Percentiles rank a stretch among this genome's conserved stretches.
Conservation (phyloP, 805 yeast genomes). For the Wickerhamiella nectarea region DNA sequence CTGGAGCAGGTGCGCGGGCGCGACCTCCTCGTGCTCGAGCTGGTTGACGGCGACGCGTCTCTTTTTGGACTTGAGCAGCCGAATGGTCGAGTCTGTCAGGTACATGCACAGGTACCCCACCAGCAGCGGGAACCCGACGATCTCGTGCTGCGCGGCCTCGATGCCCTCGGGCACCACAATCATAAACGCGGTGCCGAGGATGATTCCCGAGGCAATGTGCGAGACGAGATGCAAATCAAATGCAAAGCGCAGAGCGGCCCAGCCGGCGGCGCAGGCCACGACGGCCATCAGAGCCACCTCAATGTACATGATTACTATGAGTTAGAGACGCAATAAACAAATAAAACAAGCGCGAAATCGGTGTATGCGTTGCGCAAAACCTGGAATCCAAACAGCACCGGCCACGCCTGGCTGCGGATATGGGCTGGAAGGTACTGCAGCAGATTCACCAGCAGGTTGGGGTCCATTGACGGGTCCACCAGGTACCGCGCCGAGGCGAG, state of each 20-base stretch:
- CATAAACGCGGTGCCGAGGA: slow-evolving; percentile 45
- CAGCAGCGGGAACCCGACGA: slow-evolving; percentile 37
- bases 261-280: slow-evolving; percentile 19
- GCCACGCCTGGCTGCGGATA: slow-evolving; percentile 18
- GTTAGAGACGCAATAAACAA: slow-evolving; percentile 13
- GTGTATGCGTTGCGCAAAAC: slow-evolving; percentile 15
- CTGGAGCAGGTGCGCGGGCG: neutral
- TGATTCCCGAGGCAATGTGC: slow-evolving; percentile 43
- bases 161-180: slow-evolving; percentile 57
- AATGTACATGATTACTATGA: slow-evolving; percentile 14
- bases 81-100: slow-evolving; percentile 33
- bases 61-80: slow-evolving; percentile 5
- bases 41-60: slow-evolving; percentile 3
- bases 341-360: slow-evolving; percentile 21
- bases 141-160: slow-evolving; percentile 25
- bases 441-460: slow-evolving; percentile 18
- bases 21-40: slow-evolving; percentile 1
- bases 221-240: slow-evolving; percentile 26
- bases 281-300: slow-evolving; percentile 17
- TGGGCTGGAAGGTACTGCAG: slow-evolving; percentile 22
- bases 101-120: slow-evolving; percentile 44
- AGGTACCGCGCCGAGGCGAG: slow-evolving; percentile 18
- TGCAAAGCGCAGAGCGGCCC: slow-evolving; percentile 16
- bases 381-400: slow-evolving; percentile 14
- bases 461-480: slow-evolving; percentile 18